These are phyloP conservation scores for Atalantia buxifolia DNA, from an alignment of 345 rosid genomes.

Conservation along the genomic window DNA sequence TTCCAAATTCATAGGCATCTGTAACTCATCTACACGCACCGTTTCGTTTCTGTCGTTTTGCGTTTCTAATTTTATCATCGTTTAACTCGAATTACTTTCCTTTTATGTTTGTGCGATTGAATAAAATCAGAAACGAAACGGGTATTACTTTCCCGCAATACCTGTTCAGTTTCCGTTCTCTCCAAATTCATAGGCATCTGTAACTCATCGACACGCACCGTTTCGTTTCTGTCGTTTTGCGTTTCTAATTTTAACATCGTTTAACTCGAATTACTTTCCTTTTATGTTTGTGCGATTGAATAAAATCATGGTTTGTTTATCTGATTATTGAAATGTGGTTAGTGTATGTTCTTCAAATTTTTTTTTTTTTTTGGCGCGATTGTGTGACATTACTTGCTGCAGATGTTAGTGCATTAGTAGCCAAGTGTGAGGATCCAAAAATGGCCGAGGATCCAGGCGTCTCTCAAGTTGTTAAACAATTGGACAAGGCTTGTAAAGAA, in stretches of 20 bases:
- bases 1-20: background rate
- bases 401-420: conserved; percentile 63
- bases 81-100: background rate
- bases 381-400: conserved; percentile 1
- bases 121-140: too few relatives aligned
- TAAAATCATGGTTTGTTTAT: background rate
- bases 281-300: background rate
- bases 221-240: background rate
- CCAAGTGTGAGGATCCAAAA: conserved; percentile 57
- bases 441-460: conserved; percentile 60
- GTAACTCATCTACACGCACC: background rate
- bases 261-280: background rate
- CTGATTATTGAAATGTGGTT: background rate
- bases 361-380: too few relatives aligned
- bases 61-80: too few relatives aligned
- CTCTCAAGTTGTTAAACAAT: conserved; percentile 46
- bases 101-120: background rate
- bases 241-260: too few relatives aligned
- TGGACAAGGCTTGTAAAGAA: conserved; percentile 78
- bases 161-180: background rate
- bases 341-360: background rate
- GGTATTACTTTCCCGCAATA: too few relatives aligned
- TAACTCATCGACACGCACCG: background rate
- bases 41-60: background rate
- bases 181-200: background rate